Conservation (phyloP, 441 rosid genomes). For the Erodium chrysanthum region DNA sequence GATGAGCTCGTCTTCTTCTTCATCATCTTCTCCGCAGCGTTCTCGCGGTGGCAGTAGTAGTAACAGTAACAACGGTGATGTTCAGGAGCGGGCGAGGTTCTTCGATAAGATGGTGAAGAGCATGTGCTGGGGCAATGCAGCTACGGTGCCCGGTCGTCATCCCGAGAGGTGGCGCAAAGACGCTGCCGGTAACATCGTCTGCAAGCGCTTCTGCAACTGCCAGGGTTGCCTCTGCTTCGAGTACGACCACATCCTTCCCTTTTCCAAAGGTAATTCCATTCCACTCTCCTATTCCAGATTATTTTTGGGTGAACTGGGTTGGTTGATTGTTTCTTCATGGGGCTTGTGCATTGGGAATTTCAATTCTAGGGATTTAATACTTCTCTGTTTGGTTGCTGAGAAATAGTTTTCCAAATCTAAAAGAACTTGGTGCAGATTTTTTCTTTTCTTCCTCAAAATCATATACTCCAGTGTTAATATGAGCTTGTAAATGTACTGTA, state of each 20-base stretch:
- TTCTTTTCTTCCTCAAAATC: background rate
- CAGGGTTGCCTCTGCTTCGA: conserved; percentile 81
- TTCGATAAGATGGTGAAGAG: conserved; percentile 58
- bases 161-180: conserved; percentile 94
- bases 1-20: background rate
- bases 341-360: too few relatives aligned
- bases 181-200: conserved; percentile 73
- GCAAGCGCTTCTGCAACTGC: conserved; percentile 79
- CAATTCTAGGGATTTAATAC: background rate
- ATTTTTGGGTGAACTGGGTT: too few relatives aligned
- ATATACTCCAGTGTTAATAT: too few relatives aligned
- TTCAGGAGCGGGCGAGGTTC: conserved; percentile 53
- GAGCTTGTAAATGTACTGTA: conserved; percentile 9
- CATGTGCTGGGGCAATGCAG: conserved; percentile 68
- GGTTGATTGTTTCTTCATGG: too few relatives aligned
- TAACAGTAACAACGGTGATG: too few relatives aligned
- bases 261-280: conserved; percentile 47
- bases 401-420: background rate
- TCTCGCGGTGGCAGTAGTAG: too few relatives aligned
- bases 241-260: conserved; percentile 80
- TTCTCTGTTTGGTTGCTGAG: background rate
- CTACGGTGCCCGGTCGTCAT: conserved; percentile 64
- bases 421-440: too few relatives aligned
- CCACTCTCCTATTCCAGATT: background rate
- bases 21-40: background rate